phyloP scores from a whole-genome alignment of 176 grass and related monocot genomes.

The Olyra latifolia region DNA sequence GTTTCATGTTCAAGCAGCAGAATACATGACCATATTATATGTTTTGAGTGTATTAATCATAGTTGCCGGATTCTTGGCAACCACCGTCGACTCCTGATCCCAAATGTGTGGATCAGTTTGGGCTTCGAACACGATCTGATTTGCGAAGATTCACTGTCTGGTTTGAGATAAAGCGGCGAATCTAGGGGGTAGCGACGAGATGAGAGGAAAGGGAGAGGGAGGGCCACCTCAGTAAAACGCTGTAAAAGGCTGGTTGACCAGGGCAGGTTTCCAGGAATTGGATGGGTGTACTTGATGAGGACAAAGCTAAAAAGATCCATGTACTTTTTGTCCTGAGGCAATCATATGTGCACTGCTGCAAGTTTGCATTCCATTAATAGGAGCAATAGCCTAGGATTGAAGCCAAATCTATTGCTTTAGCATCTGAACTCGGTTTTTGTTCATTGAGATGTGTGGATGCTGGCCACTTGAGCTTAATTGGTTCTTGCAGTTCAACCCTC shows the following conservation, averaged over 20 bases:
- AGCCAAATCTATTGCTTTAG: background rate
- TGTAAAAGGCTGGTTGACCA: background rate
- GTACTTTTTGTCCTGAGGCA: background rate
- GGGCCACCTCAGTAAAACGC: too few relatives aligned
- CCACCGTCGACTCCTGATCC: too few relatives aligned
- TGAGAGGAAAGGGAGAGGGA: too few relatives aligned
- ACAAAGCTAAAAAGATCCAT: background rate
- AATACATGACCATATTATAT: background rate
- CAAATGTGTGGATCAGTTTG: too few relatives aligned
- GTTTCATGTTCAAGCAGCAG: background rate
- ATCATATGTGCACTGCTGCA: background rate
- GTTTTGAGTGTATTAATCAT: background rate
- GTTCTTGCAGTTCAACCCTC: background rate
- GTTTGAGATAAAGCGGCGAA: too few relatives aligned
- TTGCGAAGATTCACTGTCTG: too few relatives aligned
- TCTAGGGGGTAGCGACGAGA: too few relatives aligned
- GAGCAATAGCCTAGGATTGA: background rate
- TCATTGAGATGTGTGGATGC: background rate
- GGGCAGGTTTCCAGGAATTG: background rate
- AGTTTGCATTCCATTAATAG: background rate
- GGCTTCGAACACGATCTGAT: too few relatives aligned
- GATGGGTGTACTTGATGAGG: background rate
- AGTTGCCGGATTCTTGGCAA: too few relatives aligned
- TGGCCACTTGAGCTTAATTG: background rate
- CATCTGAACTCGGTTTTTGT: background rate